Base-by-base conservation (phyloP, 257 asterid genomes). In the Misopates orontium region DNA sequence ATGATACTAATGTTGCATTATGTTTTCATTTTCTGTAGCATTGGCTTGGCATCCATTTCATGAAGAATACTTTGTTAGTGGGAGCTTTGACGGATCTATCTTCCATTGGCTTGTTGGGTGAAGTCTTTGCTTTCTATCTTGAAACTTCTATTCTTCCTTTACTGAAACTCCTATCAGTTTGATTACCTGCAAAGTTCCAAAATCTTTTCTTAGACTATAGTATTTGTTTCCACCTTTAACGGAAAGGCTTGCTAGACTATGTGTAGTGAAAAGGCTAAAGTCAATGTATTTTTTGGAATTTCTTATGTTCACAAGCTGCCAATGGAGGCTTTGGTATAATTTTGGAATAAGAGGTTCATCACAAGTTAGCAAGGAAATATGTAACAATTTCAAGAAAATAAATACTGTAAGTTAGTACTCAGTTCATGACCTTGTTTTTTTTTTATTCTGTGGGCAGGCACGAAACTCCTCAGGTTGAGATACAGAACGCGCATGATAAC, bases 31-130 rank as follows among this genome's bases (percentile, higher is more conserved):
- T 55, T 75, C n/a, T 65, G 60, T 66, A 92, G 97, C 95, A 58
- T 77, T 94, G 92, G 95, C 99, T 67, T 94, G 99, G 99, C 99
- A 94, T 80, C 99, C 99, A 49, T 94, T 90, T 76, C 95, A 94
- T 63, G 99, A 94, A 75, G 99, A 94, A 49, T 94, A 88, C 82
- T 94, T 94, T 74, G 99, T 88, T 62, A 94, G 99, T 69, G 99
- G 99, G 78, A 94, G 99, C 79, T 88, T 55, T 63, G 99, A 94
- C 22, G 99, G 99, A 82, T 88, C 99, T 72, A 88, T 94, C 70
- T 86, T 90, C 75, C 99, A 94, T 75, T 94, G 99, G 97, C 92
- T 94, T 32, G 96, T 88, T 60, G 99, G 97, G 98, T 92, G 82
- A 83, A 55, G 54, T 62, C 76, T 70, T 70, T 62, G 48, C 71